Evolutionary conservation across 257 asterid species (phyloP).

Genomic region (Scutellaria baicalensis): DNA sequence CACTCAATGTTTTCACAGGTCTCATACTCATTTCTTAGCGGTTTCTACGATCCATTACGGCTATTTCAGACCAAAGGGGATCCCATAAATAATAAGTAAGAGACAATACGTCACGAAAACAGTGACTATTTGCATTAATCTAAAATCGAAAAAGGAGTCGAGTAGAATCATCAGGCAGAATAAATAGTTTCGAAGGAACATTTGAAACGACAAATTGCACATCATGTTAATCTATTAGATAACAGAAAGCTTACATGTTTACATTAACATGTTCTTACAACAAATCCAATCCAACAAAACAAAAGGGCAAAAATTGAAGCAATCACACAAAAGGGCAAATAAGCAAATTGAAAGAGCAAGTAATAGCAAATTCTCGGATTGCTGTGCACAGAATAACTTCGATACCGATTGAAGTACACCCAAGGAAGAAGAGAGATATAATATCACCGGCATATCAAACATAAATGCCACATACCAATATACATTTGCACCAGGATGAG

Average conservation of each 20-base stretch:
- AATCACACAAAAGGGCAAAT: slow-evolving; percentile 28
- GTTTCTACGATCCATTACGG: too few relatives aligned
- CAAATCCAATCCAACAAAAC: slow-evolving; percentile 15
- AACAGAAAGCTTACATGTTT: slow-evolving; percentile 19
- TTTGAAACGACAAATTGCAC: slow-evolving; percentile 20
- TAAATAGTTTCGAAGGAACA: not conserved
- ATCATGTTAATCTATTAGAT: slow-evolving; percentile 26
- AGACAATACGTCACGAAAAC: too few relatives aligned
- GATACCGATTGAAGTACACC: slow-evolving; percentile 22
- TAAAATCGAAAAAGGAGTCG: too few relatives aligned
- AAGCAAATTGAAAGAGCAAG: slow-evolving; percentile 21
- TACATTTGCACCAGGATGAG: slow-evolving; percentile 43
- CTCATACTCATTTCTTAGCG: too few relatives aligned
- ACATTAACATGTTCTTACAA: slow-evolving; percentile 27
- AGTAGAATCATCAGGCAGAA: not conserved
- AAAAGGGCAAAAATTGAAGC: slow-evolving; percentile 16
- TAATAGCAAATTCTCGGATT: slow-evolving; percentile 18
- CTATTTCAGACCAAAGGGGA: too few relatives aligned
- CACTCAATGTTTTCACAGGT: too few relatives aligned
- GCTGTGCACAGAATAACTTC: slow-evolving; percentile 19
- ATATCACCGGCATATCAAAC: slow-evolving; percentile 22
- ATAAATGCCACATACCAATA: slow-evolving; percentile 38
- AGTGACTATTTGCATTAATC: too few relatives aligned
- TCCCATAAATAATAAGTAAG: too few relatives aligned
- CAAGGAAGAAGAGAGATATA: slow-evolving; percentile 20